These are phyloP conservation scores for Neofusicoccum cordaticola DNA, from an alignment of 2,329 filamentous ascomycete species.

Conservation along the genomic window DNA sequence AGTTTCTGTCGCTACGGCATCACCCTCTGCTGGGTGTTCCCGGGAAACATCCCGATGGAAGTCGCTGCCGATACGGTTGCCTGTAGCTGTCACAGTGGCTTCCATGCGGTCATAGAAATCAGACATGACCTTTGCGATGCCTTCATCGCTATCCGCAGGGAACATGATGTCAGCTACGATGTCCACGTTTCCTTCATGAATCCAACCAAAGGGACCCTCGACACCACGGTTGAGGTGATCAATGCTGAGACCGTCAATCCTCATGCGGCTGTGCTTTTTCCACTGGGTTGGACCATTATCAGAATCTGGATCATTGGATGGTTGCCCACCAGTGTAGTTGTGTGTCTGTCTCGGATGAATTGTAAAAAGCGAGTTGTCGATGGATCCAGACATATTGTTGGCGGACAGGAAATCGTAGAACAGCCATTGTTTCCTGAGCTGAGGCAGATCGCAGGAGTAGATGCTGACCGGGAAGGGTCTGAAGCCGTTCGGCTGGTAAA, in stretches of 20 bases:
- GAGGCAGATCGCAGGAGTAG: constrained; percentile 89
- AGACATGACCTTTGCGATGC: constrained; percentile 90
- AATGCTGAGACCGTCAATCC: constrained; percentile 90
- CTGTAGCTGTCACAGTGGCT: constrained; percentile 80
- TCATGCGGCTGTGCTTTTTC: constrained; percentile 93
- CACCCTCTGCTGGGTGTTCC: background rate
- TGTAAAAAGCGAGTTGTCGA: constrained; percentile 92
- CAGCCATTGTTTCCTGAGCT: constrained; percentile 90
- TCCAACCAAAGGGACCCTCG: constrained; percentile 94
- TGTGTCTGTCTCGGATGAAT: constrained; percentile 93
- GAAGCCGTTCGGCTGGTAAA: constrained; percentile 87
- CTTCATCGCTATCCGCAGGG: constrained; percentile 80
- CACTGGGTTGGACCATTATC: constrained; percentile 69
- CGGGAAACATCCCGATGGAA: constrained; percentile 17
- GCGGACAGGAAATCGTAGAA: constrained; percentile 97
- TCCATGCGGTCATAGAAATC: constrained; percentile 97
- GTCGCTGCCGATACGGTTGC: constrained; percentile 49
- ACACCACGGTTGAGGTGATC: constrained; percentile 94
- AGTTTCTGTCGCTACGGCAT: background rate
- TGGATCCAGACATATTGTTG: constrained; percentile 93
- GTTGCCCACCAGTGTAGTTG: constrained; percentile 65
- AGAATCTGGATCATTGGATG: constrained; percentile 53
- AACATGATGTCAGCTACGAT: constrained; percentile 96
- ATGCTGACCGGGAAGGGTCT: constrained; percentile 95
- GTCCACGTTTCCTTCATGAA: constrained; percentile 93